Evolutionary conservation across 2,329 filamentous ascomycete species (phyloP), one percentile per base, ranked within the genome.

Genomic region (Ramichloridium luteum): DNA sequence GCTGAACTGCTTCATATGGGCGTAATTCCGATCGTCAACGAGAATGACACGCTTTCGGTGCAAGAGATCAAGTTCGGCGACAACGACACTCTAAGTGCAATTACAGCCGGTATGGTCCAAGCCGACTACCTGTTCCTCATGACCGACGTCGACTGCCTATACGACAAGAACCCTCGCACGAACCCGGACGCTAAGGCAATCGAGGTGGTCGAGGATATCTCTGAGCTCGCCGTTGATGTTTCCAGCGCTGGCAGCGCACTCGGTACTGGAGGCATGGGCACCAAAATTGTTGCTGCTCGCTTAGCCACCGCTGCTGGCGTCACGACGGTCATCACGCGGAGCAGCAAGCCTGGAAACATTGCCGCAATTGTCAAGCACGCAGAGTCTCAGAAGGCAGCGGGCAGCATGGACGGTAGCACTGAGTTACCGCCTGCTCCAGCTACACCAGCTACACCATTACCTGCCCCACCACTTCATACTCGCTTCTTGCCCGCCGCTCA

Each of bases 41-140:
- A 98, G 61, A 98, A 98, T 58, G 90, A 98, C 57, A 98, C 90
- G 3, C 64, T 98, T 33, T 84, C 86, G 14, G 90, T 98, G 43
- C 82, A 88, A 53, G 90, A 98, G 69, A 98, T 98, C 62, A 96
- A 96, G 65, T 98, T 98, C 53, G 90, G 90, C 45, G 90, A 98
- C 65, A 98, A 98, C 49, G 90, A 98, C 58, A 98, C 90, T 2
- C 67, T 98, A 28, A 93, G 85, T 9, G 90, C 90, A 35, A 94
- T 98, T 47, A 93, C 90, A 0, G 84, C 90, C 1, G 90, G 81
- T 44, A 96, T 96, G 85, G 82, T 96, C 13, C 84, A 93, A 50
- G 90, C 90, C 30, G 86, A 98, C 51, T 83, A 93, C 49, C 69
- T 98, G 6, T 98, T 98, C 59, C 70, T 98, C 41, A 96, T 98